phyloP scores from a whole-genome alignment of 2,329 filamentous ascomycete genomes.

The Diaporthe citriasiana region DNA sequence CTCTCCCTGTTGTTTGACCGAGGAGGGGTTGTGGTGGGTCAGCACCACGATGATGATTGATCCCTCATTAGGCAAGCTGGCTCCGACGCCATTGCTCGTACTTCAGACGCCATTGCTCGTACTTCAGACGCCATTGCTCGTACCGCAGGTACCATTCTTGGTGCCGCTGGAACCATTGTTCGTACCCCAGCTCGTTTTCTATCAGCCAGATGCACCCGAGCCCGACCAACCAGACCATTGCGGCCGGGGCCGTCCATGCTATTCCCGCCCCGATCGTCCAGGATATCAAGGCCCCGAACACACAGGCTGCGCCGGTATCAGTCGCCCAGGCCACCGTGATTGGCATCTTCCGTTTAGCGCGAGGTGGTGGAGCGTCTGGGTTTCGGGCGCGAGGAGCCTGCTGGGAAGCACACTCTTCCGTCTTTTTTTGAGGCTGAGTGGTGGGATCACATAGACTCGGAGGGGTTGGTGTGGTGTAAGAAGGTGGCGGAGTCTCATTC shows the following conservation, averaged over 20 bases:
- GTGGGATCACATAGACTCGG: neutral
- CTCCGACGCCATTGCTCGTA: neutral
- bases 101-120: neutral
- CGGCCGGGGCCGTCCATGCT: neutral
- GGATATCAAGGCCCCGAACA: neutral
- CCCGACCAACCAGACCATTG: neutral
- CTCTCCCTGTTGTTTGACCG: neutral
- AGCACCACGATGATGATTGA: neutral
- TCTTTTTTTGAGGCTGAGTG: constrained; percentile 6
- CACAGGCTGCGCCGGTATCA: neutral
- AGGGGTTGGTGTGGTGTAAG: neutral
- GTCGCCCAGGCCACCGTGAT: neutral
- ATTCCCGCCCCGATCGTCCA: neutral
- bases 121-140: neutral
- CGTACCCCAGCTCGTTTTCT: neutral
- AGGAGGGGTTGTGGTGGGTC: neutral
- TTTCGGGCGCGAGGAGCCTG: neutral
- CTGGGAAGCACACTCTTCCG: neutral
- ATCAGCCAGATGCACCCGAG: neutral
- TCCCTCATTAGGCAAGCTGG: constrained; percentile 7
- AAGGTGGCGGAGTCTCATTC: neutral
- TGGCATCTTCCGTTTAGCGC: neutral
- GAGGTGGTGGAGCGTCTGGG: neutral
- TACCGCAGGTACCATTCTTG: neutral
- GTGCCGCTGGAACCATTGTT: too few relatives aligned